Base-by-base conservation (phyloP, 2,329 filamentous ascomycete genomes). In the Arthrobotrys entomopaga region DNA sequence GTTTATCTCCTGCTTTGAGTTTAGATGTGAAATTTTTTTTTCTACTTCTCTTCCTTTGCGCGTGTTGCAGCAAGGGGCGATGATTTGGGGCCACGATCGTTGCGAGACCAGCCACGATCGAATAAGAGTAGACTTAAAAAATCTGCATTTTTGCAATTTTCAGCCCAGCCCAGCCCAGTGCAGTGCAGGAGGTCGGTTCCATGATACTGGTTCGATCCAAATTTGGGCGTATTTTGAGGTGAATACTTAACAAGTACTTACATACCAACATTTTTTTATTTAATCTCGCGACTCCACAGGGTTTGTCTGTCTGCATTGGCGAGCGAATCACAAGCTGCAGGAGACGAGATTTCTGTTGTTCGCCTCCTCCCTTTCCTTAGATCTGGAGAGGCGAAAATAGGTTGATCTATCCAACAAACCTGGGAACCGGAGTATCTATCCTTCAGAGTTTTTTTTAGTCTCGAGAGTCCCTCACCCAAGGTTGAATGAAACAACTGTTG, bases 251-350 rank as follows among this genome's bases (percentile, higher is more conserved):
- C n/a, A n/a, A n/a, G n/a, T n/a, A n/a, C n/a, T n/a, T n/a, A n/a
- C n/a, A n/a, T n/a, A 34, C 65, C 65, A 69, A 69, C 65, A 56
- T 56, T 54, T 46, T 19, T n/a, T n/a, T n/a, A n/a, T n/a, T n/a
- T 43, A 48, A 34, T 48, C 26, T 46, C 42, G 53, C 59, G 50
- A 61, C 61, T 57, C 60, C 69, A 66, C 60, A 29, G 52, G 26
- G 38, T 15, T n/a, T n/a, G n/a, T n/a, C n/a, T n/a, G 29, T 6
- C 26, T 66, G 53, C n/a, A 54, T 65, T 60, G 61, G 69, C 69
- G 69, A 73, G 61, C 69, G 59, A 66, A 73, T 73, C 69, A 66
- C 40, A 57, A 34, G 11, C 29, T 56, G 20, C 40, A 22, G 20
- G 56, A 54, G 43, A 49, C 66, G 59, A 71, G 29, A 34, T 34